Base-by-base conservation (phyloP, 106 monocot genomes). In the Ottelia alismoides region DNA sequence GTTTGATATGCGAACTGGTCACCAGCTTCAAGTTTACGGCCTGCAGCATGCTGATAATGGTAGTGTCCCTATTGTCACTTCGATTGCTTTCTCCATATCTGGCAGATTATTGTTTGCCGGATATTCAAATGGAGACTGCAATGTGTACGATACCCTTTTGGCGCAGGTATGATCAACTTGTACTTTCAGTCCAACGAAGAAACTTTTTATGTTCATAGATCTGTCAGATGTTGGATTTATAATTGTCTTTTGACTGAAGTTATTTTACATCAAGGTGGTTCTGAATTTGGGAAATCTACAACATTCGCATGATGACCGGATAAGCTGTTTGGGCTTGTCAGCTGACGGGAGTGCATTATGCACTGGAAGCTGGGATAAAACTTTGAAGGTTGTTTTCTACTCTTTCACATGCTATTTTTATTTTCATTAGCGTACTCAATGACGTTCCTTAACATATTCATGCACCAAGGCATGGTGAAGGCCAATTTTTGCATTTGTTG, bases 291-390 rank as follows among this genome's bases (percentile, higher is more conserved):
- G 93, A 25, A 70, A 69, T 23, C 81, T 94, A 25, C 93, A 94
- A 28, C 81, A 84, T 51, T 81, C 88, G 27, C 93, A 94, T 35
- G 88, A 94, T 55, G 80, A 74, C 4, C 77, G 84, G 47, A 94
- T 94, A 78, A 84, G 80, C 28, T 88, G 93, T 62, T 66, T 94
- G 10, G 81, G 93, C 57, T 65, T 94, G 63, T 88, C 93, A 26
- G 74, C 80, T 27, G 93, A 94, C 69, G 93, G 93, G 25, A 94
- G 93, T 76, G 93, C 93, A 45, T 69, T 94, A 47, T 94, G 93
- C 77, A 94, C 93, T 55, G 93, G 93, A 70, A 94, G 93, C 60
- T 94, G 75, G 79, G 93, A 94, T 64, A 88, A 78, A 56, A 94
- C 81, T 67, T 72, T 94, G 12, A 94, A 88, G 93, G 93, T 94